Evolutionary conservation across 192 early-diverging fungal genomes (phyloP), one percentile per base, ranked within the genome.

Genomic region (Podila minutissima): DNA sequence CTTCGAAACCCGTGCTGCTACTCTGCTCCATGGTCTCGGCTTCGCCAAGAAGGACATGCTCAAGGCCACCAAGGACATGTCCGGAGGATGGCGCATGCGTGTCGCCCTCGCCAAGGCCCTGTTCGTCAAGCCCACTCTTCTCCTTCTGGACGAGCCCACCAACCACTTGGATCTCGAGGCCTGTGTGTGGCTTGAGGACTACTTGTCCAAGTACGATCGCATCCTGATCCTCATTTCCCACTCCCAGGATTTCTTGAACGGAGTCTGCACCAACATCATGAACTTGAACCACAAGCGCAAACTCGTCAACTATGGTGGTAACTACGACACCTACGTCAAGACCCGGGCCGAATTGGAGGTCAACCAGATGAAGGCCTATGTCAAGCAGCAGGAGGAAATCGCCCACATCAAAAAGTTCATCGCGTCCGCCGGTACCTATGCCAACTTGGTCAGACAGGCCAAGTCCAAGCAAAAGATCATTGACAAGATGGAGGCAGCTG

Each of bases 41-140:
- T 99, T 99, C 87, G 88, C 85, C 73, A 88, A 93, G 71, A 86
- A 88, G 41, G 93, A 93, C 65, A 98, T 98, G 97, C 86, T 91
- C 74, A 93, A 95, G 84, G 89, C 88, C 69, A 99, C 98, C 62
- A 97, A 94, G 90, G 95, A 97, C 81, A 91, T 99, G 83, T 98
- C 97, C 77, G 98, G 98, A 91, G 98, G 98, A 77, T 99, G 98
- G 98, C 91, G 98, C 72, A 99, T 99, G 98, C 89, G 98, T 81
- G 98, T 99, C 38, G 94, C 97, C 7, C 90, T 99, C 31, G 97
- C 98, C 50, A 90, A 94, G 75, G 97, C 97, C 49, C 87, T 99
- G 85, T 99, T 99, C 86, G 93, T 94, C 76, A 95, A 92, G 68
- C 98, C 98, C n/a, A 94, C 94, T 64, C 79, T 95, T 59, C 84